Evolutionary conservation across 1,139 yeast species (phyloP), one percentile per base, ranked within the genome.

Genomic region (Candida dubliniensis): DNA sequence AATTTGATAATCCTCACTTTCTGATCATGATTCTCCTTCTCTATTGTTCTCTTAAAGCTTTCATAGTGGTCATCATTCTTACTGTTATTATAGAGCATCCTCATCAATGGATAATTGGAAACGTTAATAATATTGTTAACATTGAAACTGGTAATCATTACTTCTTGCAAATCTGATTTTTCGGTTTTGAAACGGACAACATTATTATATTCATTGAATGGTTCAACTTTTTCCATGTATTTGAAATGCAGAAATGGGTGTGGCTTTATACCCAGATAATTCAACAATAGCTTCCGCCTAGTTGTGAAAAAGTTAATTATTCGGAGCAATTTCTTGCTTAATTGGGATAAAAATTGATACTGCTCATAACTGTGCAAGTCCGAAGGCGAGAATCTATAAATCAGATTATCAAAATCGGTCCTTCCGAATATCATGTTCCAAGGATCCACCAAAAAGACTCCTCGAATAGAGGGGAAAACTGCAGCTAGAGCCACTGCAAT

Each of bases 371-470:
- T 49, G 4, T 57, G 36, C 4, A 52, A 47, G 25, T 59, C 59
- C 4, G 43, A 41, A 15, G 46, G 38, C 13, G 53, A 52, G 33
- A 66, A 52, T 36, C 53, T 48, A 44, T 60, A 68, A 10, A 61
- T 47, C 6, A 51, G 44, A 33, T 55, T 55, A 35, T 61, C 54
- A 49, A 69, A 63, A 27, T 71, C 74, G 9, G 58, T 57, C 34
- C 60, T 56, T 4, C 76, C 67, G 38, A 58, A 60, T 15, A 67
- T 47, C 1, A 70, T 60, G 47, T 68, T 56, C 35, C 65, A 56
- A 13, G 72, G 59, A 44, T 72, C 77, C n/a, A 68, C 60, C 34
- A 67, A 49, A 51, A 68, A 52, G 1, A 71, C 47, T 11, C 71
- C 61, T 51, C 74, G 56, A 4, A 71, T 56, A 1, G 71, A 68